These are phyloP conservation scores for Bruguiera sexangula DNA, from an alignment of 345 rosid species.

Conservation along the genomic window DNA sequence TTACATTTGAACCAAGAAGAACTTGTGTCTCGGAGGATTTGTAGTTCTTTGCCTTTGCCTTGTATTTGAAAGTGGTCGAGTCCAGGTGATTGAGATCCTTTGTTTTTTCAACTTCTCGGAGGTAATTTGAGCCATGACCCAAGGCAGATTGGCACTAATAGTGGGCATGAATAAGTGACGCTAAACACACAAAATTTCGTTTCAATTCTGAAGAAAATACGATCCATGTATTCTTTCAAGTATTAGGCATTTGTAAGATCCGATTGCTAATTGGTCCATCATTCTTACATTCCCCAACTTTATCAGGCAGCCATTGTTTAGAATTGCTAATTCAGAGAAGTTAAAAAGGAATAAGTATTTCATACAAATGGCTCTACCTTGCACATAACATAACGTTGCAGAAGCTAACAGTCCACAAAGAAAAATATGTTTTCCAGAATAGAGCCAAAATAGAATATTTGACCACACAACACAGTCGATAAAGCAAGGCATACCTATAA, in stretches of 20 bases:
- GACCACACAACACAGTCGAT: background rate
- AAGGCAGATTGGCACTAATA: no score
- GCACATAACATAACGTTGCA: no score
- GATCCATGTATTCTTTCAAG: background rate
- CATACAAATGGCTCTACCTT: background rate
- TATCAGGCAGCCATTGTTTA: background rate
- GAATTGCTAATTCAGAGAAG: background rate
- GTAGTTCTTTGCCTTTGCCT: no score
- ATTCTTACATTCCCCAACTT: background rate
- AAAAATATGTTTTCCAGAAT: background rate
- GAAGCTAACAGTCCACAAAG: background rate
- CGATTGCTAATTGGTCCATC: background rate
- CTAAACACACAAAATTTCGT: slow-evolving; percentile 69
- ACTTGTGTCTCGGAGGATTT: no score
- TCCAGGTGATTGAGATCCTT: no score
- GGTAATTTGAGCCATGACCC: no score
- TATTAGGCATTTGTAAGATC: background rate
- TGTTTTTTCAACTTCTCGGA: no score
- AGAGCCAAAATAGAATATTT: background rate
- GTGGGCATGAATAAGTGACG: no score
- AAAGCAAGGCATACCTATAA: slow-evolving; percentile 48
- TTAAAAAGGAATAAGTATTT: background rate
- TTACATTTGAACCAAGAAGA: no score
- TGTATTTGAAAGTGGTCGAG: no score
- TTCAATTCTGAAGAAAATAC: slow-evolving; percentile 54